Percentiles rank a stretch among this genome's conserved stretches.
Evolutionary conservation across 768 basidiomycete genomes (phyloP).

Genomic region (Panaeolus cyanescens): DNA sequence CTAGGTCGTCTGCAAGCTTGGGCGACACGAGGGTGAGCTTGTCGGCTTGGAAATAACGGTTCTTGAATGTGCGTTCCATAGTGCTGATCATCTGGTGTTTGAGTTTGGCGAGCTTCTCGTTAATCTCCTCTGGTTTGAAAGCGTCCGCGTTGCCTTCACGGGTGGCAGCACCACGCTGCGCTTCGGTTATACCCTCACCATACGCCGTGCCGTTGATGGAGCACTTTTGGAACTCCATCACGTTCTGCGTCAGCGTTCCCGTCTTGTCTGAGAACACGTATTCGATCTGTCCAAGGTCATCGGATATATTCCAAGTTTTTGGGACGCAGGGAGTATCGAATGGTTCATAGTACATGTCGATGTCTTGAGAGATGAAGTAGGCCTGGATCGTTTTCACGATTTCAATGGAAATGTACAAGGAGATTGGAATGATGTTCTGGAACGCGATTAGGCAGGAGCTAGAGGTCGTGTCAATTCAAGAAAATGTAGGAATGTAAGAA

Average conservation of each 20-base stretch:
- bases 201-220: slow-evolving; percentile 83
- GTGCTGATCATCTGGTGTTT: slow-evolving; percentile 77
- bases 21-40: slow-evolving; percentile 89
- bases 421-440: slow-evolving; percentile 96
- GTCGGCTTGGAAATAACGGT: slow-evolving; percentile 79
- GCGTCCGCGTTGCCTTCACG: slow-evolving; percentile 72
- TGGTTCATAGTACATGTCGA: slow-evolving; percentile 94
- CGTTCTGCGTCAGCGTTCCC: slow-evolving; percentile 95
- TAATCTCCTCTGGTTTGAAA: slow-evolving; percentile 72
- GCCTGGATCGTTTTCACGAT: slow-evolving; percentile 98
- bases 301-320: slow-evolving; percentile 98
- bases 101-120: slow-evolving; percentile 58
- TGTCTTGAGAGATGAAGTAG: slow-evolving; percentile 92
- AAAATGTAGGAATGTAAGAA: background rate
- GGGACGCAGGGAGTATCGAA: slow-evolving; percentile 89
- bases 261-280: slow-evolving; percentile 92
- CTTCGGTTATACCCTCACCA: slow-evolving; percentile 95
- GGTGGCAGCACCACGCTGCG: slow-evolving; percentile 88
- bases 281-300: slow-evolving; percentile 98
- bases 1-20: slow-evolving; percentile 77
- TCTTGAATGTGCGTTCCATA: slow-evolving; percentile 84
- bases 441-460: slow-evolving; percentile 94
- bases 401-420: slow-evolving; percentile 96
- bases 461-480: slow-evolving; percentile 5
- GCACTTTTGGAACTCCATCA: slow-evolving; percentile 99